A percentile compares a stretch with the other conserved stretches of the same genome.
Conservation (phyloP, 2,329 filamentous ascomycete species). For the Scedosporium aurantiacum region DNA sequence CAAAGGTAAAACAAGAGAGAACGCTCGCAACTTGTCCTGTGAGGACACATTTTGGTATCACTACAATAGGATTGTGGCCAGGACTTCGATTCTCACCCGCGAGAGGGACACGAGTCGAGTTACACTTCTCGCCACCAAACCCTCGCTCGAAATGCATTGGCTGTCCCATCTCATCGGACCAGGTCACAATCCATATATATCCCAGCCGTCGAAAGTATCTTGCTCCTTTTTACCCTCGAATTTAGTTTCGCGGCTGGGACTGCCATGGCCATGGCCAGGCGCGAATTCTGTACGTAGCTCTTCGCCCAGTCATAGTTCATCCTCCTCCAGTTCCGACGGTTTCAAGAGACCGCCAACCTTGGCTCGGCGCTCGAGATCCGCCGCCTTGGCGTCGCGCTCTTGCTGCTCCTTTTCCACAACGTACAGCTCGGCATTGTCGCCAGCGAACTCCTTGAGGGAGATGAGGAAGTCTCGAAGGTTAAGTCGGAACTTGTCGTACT, state of each 20-base stretch:
- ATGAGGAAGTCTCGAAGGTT: constrained; percentile 95
- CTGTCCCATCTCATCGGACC: not conserved
- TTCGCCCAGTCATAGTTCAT: constrained; percentile 74
- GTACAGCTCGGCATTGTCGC: constrained; percentile 89
- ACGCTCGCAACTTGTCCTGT: not conserved
- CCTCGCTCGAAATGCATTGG: not conserved
- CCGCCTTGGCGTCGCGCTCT: constrained; percentile 70
- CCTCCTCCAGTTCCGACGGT: constrained; percentile 90
- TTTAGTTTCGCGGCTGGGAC: constrained; percentile 14
- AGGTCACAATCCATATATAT: constrained; percentile 48
- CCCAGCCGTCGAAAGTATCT: constrained; percentile 50
- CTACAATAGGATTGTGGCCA: not conserved
- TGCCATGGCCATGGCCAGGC: constrained; percentile 23
- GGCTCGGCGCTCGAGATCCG: constrained; percentile 82
- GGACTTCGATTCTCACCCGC: not conserved
- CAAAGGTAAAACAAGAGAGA: not conserved
- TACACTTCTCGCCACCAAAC: not conserved
- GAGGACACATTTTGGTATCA: not conserved
- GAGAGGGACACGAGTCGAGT: not conserved
- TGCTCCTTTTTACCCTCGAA: constrained; percentile 16
- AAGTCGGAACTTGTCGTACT: constrained; percentile 89
- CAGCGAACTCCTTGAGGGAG: constrained; percentile 90
- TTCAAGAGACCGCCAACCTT: constrained; percentile 95
- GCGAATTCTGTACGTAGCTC: constrained; percentile 54
- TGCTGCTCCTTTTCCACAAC: constrained; percentile 91